phyloP scores from a whole-genome alignment of 345 rosid genomes.

The Microthlaspi erraticum region DNA sequence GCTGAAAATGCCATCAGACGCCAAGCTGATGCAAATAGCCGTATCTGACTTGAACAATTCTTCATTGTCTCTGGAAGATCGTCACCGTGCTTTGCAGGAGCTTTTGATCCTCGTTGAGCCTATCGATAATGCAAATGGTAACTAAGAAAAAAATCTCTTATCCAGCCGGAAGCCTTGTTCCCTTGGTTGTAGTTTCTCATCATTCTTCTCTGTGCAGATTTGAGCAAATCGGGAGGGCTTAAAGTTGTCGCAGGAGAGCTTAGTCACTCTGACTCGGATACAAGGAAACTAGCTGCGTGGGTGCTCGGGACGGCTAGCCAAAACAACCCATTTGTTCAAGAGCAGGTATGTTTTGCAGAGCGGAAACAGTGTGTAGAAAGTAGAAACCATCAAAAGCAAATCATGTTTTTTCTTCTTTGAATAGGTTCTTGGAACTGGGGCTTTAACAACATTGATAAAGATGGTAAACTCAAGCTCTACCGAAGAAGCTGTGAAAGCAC shows the following conservation, averaged over 20 bases:
- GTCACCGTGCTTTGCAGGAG: slow-evolving; percentile 78
- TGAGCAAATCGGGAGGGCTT: slow-evolving; percentile 84
- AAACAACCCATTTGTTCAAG: slow-evolving; percentile 83
- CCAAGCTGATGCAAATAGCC: slow-evolving; percentile 80
- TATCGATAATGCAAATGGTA: slow-evolving; percentile 94
- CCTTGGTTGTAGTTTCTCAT: slow-evolving; percentile 12
- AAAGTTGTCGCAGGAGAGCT: slow-evolving; percentile 59
- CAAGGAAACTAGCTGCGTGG: slow-evolving; percentile 90
- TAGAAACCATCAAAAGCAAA: slow-evolving; percentile 12
- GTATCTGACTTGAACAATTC: slow-evolving; percentile 76
- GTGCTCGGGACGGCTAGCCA: slow-evolving; percentile 91
- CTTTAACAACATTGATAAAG: slow-evolving; percentile 60
- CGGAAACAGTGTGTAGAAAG: background rate
- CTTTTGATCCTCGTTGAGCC: slow-evolving; percentile 90
- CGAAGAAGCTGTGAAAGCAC: slow-evolving; percentile 91
- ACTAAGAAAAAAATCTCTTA: background rate
- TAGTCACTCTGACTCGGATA: slow-evolving; percentile 65
- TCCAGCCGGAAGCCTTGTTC: background rate
- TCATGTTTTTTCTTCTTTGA: slow-evolving; percentile 11
- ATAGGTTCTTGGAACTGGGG: slow-evolving; percentile 82
- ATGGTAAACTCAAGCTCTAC: slow-evolving; percentile 67
- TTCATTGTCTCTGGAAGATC: slow-evolving; percentile 74
- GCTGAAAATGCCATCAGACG: slow-evolving; percentile 84
- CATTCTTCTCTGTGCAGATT: slow-evolving; percentile 52
- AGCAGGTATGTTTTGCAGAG: slow-evolving; percentile 55